These are phyloP conservation scores for Chiua virens DNA, from an alignment of 768 basidiomycete genomes.

Conservation along the genomic window DNA sequence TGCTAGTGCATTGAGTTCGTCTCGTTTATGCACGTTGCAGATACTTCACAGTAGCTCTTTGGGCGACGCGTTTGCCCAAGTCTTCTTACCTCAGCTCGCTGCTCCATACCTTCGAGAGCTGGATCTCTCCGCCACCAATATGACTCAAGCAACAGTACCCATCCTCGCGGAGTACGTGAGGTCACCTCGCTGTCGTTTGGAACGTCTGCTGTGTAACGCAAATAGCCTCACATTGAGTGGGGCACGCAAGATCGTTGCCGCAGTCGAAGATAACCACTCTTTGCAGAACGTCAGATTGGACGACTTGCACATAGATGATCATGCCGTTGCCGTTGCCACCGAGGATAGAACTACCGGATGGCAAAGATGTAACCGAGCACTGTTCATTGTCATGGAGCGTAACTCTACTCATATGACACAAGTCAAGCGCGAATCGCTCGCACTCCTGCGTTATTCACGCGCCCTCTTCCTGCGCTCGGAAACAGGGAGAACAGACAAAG, in stretches of 20 bases:
- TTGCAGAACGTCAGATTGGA: conserved; percentile 51
- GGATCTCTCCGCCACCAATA: conserved; percentile 51
- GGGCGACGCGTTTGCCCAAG: conserved; percentile 49
- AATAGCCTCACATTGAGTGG: conserved; percentile 51
- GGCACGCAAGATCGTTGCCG: conserved; percentile 44
- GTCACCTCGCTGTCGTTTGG: conserved; percentile 50
- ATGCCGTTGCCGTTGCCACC: conserved; percentile 23
- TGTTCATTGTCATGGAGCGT: conserved; percentile 39
- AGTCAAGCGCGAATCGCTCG: conserved; percentile 47
- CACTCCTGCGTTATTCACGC: conserved; percentile 51
- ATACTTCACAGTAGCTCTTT: conserved; percentile 50
- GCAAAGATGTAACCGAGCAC: conserved; percentile 33
- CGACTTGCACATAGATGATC: conserved; percentile 38
- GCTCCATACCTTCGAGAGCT: conserved; percentile 51
- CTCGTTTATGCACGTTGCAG: conserved; percentile 49
- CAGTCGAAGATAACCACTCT: conserved; percentile 48
- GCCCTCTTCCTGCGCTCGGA: conserved; percentile 45
- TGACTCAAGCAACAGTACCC: conserved; percentile 44
- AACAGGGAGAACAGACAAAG: neutral
- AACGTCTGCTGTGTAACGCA: conserved; percentile 52
- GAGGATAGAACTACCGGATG: conserved; percentile 25
- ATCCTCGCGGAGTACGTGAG: conserved; percentile 48
- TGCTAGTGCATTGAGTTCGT: conserved; percentile 52
- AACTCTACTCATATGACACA: conserved; percentile 42
- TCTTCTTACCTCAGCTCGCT: conserved; percentile 52